Conservation (phyloP, 139 green algal species). For the Chlorella sorokiniana region DNA sequence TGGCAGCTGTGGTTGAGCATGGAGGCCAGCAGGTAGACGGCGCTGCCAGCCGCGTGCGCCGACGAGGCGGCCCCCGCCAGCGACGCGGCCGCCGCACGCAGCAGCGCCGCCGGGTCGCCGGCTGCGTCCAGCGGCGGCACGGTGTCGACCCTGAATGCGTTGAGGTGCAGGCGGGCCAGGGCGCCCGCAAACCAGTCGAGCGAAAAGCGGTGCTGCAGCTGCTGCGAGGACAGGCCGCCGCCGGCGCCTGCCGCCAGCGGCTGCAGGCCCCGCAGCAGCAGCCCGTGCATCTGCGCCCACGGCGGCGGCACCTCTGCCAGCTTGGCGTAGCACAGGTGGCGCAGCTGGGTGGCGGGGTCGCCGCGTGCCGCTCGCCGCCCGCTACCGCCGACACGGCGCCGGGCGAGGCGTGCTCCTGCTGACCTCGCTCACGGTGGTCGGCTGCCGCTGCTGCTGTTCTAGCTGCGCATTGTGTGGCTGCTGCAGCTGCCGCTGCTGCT, state of each 20-base stretch:
- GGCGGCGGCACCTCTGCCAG: constrained; percentile 35
- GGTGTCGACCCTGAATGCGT: constrained; percentile 58
- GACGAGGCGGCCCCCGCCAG: not conserved
- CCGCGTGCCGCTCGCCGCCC: not conserved
- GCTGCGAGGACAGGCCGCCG: not conserved
- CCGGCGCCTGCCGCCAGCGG: not conserved
- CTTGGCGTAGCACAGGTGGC: constrained; percentile 62
- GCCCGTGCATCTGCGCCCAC: constrained; percentile 47
- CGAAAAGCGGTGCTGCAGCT: not conserved
- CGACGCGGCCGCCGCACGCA: constrained; percentile 11
- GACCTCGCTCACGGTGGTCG: not conserved
- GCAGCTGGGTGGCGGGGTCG: constrained; percentile 30
- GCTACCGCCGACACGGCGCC: too few relatives aligned
- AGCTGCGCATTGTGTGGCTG: not conserved
- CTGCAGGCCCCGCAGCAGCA: constrained; percentile 42
- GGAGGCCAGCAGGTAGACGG: constrained; percentile 58
- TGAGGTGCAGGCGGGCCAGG: constrained; percentile 53
- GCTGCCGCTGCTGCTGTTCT: constrained; percentile 3
- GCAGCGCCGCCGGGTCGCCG: constrained; percentile 19
- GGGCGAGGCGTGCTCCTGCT: not conserved
- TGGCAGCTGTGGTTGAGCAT: constrained; percentile 75
- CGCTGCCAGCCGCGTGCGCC: constrained; percentile 46
- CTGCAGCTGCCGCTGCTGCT: not conserved
- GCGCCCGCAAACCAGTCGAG: constrained; percentile 33
- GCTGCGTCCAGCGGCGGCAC: constrained; percentile 12